Percentiles rank a stretch among this genome's conserved stretches.
These are phyloP conservation scores for Geotrichum histeridarum DNA, from an alignment of 1,139 yeast genomes.

Conservation along the genomic window DNA sequence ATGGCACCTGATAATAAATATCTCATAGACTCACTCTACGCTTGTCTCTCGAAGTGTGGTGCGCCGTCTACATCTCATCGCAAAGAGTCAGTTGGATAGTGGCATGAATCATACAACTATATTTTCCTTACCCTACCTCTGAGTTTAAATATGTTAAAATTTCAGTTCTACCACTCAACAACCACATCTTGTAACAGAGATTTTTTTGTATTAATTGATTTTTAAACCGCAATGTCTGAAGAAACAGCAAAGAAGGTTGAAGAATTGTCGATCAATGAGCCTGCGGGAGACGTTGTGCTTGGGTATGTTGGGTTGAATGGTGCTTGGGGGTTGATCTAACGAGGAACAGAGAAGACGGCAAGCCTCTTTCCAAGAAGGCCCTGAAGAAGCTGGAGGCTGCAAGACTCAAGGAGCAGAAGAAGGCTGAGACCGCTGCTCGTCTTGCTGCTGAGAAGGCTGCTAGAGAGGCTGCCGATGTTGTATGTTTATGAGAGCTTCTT, in stretches of 20 bases:
- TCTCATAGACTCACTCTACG: too few relatives aligned
- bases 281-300: slow-evolving; percentile 31
- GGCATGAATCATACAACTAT: too few relatives aligned
- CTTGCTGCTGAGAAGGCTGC: slow-evolving; percentile 83
- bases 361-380: slow-evolving; percentile 92
- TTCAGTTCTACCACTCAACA: neutral
- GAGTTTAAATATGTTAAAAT: neutral
- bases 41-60: too few relatives aligned
- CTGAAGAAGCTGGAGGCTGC: slow-evolving; percentile 92
- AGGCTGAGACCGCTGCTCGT: slow-evolving; percentile 88
- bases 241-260: slow-evolving; percentile 27
- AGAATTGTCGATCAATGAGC: slow-evolving; percentile 28
- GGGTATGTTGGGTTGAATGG: slow-evolving; percentile 14
- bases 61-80: too few relatives aligned
- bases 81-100: too few relatives aligned
- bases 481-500: neutral
- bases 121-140: neutral
- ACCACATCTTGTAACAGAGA: neutral
- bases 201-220: too few relatives aligned
- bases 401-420: slow-evolving; percentile 84
- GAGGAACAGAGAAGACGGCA: slow-evolving; percentile 56
- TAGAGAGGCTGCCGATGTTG: slow-evolving; percentile 66
- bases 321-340: neutral
- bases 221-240: slow-evolving; percentile 24
- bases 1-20: too few relatives aligned